Evolutionary conservation across 2,329 filamentous ascomycete genomes (phyloP), one percentile per base, ranked within the genome.

Genomic region (Pseudocercospora ulei): DNA sequence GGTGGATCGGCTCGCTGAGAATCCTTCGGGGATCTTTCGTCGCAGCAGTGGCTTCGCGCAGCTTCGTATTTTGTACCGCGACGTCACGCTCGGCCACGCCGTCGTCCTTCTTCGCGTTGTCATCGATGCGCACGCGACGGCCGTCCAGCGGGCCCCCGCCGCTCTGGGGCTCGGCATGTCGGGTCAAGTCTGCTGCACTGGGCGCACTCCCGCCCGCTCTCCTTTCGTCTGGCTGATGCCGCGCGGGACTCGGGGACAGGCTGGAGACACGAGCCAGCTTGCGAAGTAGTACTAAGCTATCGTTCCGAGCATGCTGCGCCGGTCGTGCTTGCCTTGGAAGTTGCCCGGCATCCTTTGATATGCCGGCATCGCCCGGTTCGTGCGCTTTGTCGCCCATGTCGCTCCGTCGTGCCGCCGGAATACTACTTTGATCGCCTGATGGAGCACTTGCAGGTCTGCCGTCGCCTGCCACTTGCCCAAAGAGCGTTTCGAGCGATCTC

Each of bases 251-350:
- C 3, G 68, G 67, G 19, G 65, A 70, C 28, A 53, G 47, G 40
- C 64, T 69, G 4, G 65, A 63, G 2, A 59, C 64, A 45, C 65
- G 57, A 1, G 68, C 65, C 6, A 71, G 56, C 39, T 62, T 60
- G 45, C 63, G 61, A 30, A 71, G 55, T 13, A 70, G 52, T 43
- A 65, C 59, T 43, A 66, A 59, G 4, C 67, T 69, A 48, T 68
- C 67, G 26, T 62, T 57, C 23, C 64, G 58, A 19, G 56, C 52
- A 35, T 62, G 56, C 7, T 37, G 38, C 16, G 19, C 12, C n/a
- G 17, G 29, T 20, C 33, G 36, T 16, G 22, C 22, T 27, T 29
- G 38, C 13, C 23, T 27, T 7, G 12, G 9, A 6, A 26, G 8
- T 25, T 30, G 28, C 11, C 35, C 26, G 20, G 31, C 17, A 3